Percentiles rank a stretch among this genome's conserved stretches.
These are phyloP conservation scores for Colletotrichum somersetense DNA, from an alignment of 2,329 filamentous ascomycete genomes.

Conservation along the genomic window DNA sequence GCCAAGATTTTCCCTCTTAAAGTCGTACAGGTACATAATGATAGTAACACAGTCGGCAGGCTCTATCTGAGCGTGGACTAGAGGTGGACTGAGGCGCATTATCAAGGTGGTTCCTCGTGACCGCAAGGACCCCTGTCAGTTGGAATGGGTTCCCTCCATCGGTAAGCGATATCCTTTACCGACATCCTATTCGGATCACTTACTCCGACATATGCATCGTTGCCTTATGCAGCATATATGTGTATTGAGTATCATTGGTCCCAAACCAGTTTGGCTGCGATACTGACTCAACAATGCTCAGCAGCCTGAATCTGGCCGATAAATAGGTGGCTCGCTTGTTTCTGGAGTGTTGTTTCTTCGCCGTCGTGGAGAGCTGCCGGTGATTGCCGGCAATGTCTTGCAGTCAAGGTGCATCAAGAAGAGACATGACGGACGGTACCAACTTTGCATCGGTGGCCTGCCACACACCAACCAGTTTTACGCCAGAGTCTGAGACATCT, in stretches of 20 bases:
- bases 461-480: not conserved
- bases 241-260: not conserved
- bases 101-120: no score
- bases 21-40: no score
- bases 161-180: not conserved
- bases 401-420: no score
- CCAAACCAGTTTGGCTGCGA: not conserved
- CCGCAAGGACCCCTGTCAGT: no score
- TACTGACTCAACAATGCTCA: not conserved
- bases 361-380: not conserved
- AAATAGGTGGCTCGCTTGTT: no score
- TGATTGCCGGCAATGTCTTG: not conserved
- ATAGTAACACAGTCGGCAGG: no score
- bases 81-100: no score
- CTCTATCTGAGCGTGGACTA: no score
- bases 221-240: constrained; percentile 10
- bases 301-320: not conserved
- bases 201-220: constrained; percentile 1
- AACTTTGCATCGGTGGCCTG: not conserved
- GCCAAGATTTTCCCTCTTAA: no score
- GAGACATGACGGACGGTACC: not conserved
- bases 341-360: not conserved
- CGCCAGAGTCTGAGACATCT: not conserved
- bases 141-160: not conserved
- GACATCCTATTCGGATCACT: not conserved